Evolutionary conservation across 2,329 filamentous ascomycete species (phyloP).

Genomic region (Fusarium sp.): DNA sequence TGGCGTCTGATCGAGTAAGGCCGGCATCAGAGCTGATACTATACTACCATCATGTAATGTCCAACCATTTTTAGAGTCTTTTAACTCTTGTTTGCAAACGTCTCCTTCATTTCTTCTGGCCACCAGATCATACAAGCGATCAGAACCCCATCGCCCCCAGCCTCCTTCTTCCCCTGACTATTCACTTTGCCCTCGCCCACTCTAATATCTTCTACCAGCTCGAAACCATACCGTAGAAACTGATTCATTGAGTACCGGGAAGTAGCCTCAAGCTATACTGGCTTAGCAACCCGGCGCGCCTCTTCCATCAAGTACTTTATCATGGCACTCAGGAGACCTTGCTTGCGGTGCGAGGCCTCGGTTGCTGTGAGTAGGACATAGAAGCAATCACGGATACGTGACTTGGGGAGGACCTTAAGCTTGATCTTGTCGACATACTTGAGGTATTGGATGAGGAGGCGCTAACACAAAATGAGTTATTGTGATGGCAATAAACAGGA

Average conservation of each 20-base stretch:
- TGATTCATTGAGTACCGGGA: not conserved
- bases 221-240: conserved; percentile 13
- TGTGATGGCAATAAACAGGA: not conserved
- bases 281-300: not conserved
- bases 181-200: conserved; percentile 18
- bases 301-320: not conserved
- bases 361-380: not conserved
- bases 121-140: conserved; percentile 29
- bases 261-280: not conserved
- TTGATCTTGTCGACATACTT: not conserved
- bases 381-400: not conserved
- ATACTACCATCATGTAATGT: not conserved
- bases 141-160: conserved; percentile 15
- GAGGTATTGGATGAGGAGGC: not conserved
- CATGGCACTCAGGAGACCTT: not conserved
- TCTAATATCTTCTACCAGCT: conserved; percentile 19
- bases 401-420: not conserved
- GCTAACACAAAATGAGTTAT: not conserved
- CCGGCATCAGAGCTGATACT: not conserved
- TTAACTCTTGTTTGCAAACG: not conserved
- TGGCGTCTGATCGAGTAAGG: not conserved
- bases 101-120: conserved; percentile 4
- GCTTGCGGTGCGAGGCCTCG: not conserved
- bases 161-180: conserved; percentile 9
- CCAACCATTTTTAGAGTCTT: not conserved